Conservation (phyloP, 1,139 yeast species). For the Yamadazyma triangularis region DNA sequence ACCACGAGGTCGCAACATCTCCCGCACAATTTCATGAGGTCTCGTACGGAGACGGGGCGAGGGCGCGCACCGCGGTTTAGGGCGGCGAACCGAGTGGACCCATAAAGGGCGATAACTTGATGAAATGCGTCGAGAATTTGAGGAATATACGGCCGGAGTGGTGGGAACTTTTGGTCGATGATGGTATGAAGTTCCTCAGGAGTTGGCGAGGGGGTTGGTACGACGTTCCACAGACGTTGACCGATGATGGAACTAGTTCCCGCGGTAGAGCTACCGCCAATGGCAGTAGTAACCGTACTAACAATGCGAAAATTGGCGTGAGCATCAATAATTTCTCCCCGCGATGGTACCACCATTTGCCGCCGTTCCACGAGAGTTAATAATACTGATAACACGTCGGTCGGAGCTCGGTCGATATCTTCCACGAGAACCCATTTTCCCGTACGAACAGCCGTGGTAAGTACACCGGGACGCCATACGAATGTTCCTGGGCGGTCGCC, state of each 20-base stretch:
- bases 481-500: conserved; percentile 94
- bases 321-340: conserved; percentile 85
- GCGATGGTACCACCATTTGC: conserved; percentile 80
- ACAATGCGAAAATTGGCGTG: conserved; percentile 83
- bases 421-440: conserved; percentile 96
- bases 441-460: conserved; percentile 86
- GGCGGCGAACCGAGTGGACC: conserved; percentile 55
- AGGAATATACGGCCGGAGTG: conserved; percentile 48
- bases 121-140: conserved; percentile 61
- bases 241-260: conserved; percentile 52
- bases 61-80: conserved; percentile 74
- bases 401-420: conserved; percentile 96
- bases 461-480: conserved; percentile 92
- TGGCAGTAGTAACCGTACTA: conserved; percentile 63
- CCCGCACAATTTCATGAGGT: conserved; percentile 76
- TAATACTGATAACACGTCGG: conserved; percentile 89
- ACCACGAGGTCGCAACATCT: conserved; percentile 56
- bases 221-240: conserved; percentile 66
- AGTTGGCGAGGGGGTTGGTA: conserved; percentile 52
- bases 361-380: conserved; percentile 81
- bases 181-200: conserved; percentile 57
- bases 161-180: conserved; percentile 55
- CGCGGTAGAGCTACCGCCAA: no score
- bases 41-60: conserved; percentile 72
- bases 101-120: conserved; percentile 50